Base-by-base conservation (phyloP, 2,329 filamentous ascomycete genomes). In the Verticillium nubilum region DNA sequence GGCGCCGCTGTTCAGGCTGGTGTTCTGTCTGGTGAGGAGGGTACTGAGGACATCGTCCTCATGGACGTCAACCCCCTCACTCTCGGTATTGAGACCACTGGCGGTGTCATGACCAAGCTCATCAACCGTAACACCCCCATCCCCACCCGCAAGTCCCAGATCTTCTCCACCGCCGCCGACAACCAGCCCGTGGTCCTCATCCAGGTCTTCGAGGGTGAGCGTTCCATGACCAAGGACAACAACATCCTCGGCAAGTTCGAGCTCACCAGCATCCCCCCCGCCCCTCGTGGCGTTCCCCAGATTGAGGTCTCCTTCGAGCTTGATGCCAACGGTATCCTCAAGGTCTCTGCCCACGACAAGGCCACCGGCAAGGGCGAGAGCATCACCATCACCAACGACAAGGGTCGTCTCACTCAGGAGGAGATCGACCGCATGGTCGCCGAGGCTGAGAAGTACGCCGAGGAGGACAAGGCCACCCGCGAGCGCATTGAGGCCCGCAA, bases 371-470 rank as follows among this genome's bases (percentile, higher is more conserved):
- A 98, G 86, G 87, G 86, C 64, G 92, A 99, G 84, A 92, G 90
- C 65, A 98, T 99, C 77, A 98, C 95, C 69, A 99, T 99, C 75
- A 98, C 90, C 81, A 98, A 99, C 82, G 95, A 99, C 82, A 98
- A 98, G 88, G 95, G 95, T 68, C 94, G 95, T 76, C 89, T 99
- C 57, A 92, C 90, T 70, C 89, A 90, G 72, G 95, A 99, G 69
- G 95, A 99, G 78, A 99, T 99, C 69, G 94, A 98, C 78, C 95
- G 95, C 78, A 99, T 99, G 95, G 92, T 99, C 65, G 88, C 89
- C 68, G 95, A 99, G 80, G 95, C 95, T 63, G 95, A 98, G 87
- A 91, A 97, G 82, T 98, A 93, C 76, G 95, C 95, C 73, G 95
- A 99, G 78, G 95, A 98, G 81, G 95, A 99, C 84, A 98, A 98